Base-by-base conservation (phyloP, 192 early-diverging fungal genomes). In the Backusella tuberculispora region DNA sequence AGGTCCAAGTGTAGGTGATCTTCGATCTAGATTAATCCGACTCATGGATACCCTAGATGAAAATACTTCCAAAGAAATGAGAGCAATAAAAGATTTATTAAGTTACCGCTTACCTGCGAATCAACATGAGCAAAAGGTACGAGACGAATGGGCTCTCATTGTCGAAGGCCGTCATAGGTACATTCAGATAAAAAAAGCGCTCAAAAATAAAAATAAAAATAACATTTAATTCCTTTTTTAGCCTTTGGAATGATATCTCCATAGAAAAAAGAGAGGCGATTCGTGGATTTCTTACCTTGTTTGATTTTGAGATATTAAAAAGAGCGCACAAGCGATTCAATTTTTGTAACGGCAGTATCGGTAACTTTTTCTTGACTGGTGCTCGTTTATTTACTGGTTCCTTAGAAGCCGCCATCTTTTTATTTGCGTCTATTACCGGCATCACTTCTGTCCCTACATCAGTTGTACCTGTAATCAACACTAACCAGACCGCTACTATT, bases 301-400 rank as follows among this genome's bases (percentile, higher is more conserved):
- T 94, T 66, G 79, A 94, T 74, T 85, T 86, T 71, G 85, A 91
- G 76, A 84, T 91, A 40, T 78, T 92, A 45, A 89, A 87, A 63
- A 74, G 87, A 46, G 86, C 89, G 5, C 84, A 87, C 47, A 87
- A 87, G 69, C 74, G 79, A 17, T 94, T 93, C 75, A 89, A 92
- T 19, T 94, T 92, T 72, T 85, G 90, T 10, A 90, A 91, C 41
- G 92, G 91, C 17, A 86, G 85, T 19, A 91, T 94, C 67, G 92
- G 92, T 19, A 94, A 94, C 82, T 92, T 94, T 72, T 92, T 94
- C 73, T 74, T 94, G 47, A 93, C 91, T 6, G 92, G 92, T 13
- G 91, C 89, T 8, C 82, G 92, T 21, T 77, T 92, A 44, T 94
- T 94, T 68, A 92, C 92, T 76, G 83, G 90, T 12, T 89, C 87